Conservation (phyloP, 371 early-diverging fungal species). For the Circinella minor region DNA sequence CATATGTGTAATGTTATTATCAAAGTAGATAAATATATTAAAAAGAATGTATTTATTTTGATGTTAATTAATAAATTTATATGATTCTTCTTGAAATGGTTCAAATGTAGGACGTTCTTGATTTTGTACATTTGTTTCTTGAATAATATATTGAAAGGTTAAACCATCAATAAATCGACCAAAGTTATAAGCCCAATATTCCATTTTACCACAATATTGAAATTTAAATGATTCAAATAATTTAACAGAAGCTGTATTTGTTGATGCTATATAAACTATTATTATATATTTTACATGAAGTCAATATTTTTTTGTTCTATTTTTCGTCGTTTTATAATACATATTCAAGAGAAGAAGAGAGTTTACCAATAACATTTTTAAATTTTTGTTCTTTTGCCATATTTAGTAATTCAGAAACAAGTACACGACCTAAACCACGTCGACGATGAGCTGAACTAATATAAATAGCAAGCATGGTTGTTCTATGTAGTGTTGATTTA, state of each 20-base stretch:
- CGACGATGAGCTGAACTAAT: not conserved
- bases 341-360: no score
- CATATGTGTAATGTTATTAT: no score
- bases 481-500: not conserved
- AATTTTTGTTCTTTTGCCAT: not conserved
- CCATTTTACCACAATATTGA: not conserved
- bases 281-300: no score
- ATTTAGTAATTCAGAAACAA: not conserved
- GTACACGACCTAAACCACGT: not conserved
- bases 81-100: not conserved
- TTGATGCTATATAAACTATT: not conserved
- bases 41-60: not conserved
- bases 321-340: no score
- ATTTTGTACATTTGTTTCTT: not conserved
- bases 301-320: no score
- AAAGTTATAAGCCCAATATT: slow-evolving; percentile 3
- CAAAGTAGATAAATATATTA: no score
- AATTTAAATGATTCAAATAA: slow-evolving; percentile 2
- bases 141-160: not conserved
- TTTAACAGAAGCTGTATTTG: slow-evolving; percentile 1
- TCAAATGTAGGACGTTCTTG: not conserved
- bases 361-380: slow-evolving; percentile 4
- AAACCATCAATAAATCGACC: not conserved
- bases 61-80: not conserved
- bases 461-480: slow-evolving; percentile 2